Percentiles rank a stretch among this genome's conserved stretches.
phyloP scores from a whole-genome alignment of 1,284 basidiomycete genomes.

The Macrocystidia cucumis region DNA sequence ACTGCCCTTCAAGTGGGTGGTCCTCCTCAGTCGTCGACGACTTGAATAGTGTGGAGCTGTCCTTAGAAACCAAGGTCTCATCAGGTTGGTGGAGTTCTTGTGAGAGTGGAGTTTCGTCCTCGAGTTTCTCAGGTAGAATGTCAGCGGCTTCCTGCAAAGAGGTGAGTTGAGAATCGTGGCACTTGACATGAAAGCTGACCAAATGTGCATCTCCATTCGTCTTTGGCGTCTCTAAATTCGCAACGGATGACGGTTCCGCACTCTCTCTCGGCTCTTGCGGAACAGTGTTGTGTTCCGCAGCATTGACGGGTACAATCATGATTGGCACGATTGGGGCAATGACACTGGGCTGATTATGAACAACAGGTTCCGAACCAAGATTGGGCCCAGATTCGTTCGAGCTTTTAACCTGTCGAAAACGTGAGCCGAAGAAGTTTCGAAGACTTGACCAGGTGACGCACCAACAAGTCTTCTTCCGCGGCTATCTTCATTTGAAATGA shows the following conservation, averaged over 20 bases:
- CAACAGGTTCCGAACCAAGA: constrained; percentile 6
- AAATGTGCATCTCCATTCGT: too few species aligned
- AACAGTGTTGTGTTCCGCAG: constrained; percentile 23
- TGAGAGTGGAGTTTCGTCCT: too few species aligned
- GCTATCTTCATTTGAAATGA: not conserved
- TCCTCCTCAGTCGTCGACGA: too few species aligned
- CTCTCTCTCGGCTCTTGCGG: constrained; percentile 6
- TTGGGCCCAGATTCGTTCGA: not conserved
- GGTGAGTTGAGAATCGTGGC: not conserved
- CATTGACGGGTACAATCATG: constrained; percentile 29
- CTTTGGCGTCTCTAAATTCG: too few species aligned
- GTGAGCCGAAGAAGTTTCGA: not conserved
- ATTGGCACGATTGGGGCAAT: constrained; percentile 25
- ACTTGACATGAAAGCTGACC: not conserved
- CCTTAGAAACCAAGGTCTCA: too few species aligned
- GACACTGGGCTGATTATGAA: constrained; percentile 11
- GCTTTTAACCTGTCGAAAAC: not conserved
- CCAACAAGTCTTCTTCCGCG: not conserved
- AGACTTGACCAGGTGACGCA: not conserved
- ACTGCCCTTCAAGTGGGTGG: too few species aligned
- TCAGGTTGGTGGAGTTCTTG: too few species aligned
- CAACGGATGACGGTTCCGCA: not conserved
- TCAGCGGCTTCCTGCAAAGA: too few species aligned
- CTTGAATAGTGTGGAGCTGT: too few species aligned
- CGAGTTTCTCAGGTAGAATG: too few species aligned